phyloP scores from a whole-genome alignment of 2,329 filamentous ascomycete species.

The Rhynchosporium secalis region DNA sequence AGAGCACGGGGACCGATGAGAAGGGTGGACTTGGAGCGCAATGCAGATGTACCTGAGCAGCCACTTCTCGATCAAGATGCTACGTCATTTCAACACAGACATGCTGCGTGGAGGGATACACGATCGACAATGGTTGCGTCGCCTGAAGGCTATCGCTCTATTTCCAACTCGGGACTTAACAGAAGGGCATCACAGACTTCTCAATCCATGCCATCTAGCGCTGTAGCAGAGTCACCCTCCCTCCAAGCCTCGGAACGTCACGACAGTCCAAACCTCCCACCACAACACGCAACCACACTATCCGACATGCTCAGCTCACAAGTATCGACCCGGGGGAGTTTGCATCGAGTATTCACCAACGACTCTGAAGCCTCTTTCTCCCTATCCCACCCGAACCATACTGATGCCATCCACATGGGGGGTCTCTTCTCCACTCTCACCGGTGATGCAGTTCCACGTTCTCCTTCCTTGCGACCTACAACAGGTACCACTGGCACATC shows the following conservation, averaged over 20 bases:
- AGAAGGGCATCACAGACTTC: conserved; percentile 54
- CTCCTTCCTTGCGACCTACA: conserved; percentile 36
- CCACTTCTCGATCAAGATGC: conserved; percentile 31
- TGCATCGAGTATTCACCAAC: conserved; percentile 57
- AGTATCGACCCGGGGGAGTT: conserved; percentile 55
- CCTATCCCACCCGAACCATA: conserved; percentile 28
- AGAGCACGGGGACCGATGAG: conserved; percentile 23
- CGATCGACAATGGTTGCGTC: conserved; percentile 48
- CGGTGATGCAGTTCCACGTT: conserved; percentile 32
- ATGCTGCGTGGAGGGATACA: conserved; percentile 55
- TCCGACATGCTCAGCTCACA: conserved; percentile 63
- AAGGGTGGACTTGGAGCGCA: conserved; percentile 22
- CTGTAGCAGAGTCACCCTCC: conserved; percentile 47
- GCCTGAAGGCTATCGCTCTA: conserved; percentile 41
- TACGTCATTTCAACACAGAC: conserved; percentile 34
- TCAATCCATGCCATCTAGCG: conserved; percentile 42
- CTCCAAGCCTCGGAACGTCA: conserved; percentile 29
- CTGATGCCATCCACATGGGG: conserved; percentile 34
- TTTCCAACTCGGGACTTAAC: conserved; percentile 39
- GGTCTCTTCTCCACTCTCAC: conserved; percentile 35
- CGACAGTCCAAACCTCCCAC: conserved; percentile 65
- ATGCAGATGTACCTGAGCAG: conserved; percentile 36
- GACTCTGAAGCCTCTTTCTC: conserved; percentile 53
- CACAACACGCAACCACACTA: conserved; percentile 54
- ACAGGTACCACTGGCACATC: conserved; percentile 38